These are phyloP conservation scores for Penicillium atrosanguineum DNA, from an alignment of 495 filamentous ascomycete genomes.

Conservation along the genomic window DNA sequence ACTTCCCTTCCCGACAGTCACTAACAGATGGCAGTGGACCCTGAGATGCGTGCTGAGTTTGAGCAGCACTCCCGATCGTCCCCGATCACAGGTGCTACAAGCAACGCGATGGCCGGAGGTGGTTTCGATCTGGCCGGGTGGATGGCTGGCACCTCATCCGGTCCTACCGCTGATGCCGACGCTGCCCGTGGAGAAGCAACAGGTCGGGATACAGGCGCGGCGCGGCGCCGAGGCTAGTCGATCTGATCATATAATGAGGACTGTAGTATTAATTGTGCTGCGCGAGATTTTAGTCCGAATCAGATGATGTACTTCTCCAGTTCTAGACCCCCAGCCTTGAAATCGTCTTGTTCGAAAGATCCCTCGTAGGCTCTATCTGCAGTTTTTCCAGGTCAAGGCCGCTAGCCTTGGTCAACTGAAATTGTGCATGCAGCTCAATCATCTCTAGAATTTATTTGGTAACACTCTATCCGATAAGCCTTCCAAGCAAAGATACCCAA, in stretches of 20 bases:
- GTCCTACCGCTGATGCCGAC: constrained; percentile 23
- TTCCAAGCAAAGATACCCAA: not conserved
- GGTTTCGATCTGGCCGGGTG: constrained; percentile 83
- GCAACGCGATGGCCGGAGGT: constrained; percentile 38
- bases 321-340: not conserved
- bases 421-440: not conserved
- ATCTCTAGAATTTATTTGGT: not conserved
- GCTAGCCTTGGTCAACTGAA: not conserved
- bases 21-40: constrained; percentile 69
- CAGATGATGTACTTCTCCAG: not conserved
- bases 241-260: not conserved
- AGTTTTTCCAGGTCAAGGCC: not conserved
- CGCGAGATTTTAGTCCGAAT: not conserved
- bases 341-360: not conserved
- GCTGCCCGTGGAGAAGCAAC: constrained; percentile 30
- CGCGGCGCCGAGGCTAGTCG: constrained; percentile 36
- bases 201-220: constrained; percentile 34
- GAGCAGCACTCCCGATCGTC: constrained; percentile 81
- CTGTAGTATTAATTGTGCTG: not conserved
- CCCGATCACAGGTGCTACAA: constrained; percentile 51
- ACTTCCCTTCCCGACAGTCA: not conserved
- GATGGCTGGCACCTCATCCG: constrained; percentile 57
- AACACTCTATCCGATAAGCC: not conserved
- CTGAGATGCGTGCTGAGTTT: constrained; percentile 87
- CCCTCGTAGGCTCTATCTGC: too few species aligned